Percentiles rank a stretch among this genome's conserved stretches.
phyloP scores from a whole-genome alignment of 306 rosid species.

The Rubus idaeus region DNA sequence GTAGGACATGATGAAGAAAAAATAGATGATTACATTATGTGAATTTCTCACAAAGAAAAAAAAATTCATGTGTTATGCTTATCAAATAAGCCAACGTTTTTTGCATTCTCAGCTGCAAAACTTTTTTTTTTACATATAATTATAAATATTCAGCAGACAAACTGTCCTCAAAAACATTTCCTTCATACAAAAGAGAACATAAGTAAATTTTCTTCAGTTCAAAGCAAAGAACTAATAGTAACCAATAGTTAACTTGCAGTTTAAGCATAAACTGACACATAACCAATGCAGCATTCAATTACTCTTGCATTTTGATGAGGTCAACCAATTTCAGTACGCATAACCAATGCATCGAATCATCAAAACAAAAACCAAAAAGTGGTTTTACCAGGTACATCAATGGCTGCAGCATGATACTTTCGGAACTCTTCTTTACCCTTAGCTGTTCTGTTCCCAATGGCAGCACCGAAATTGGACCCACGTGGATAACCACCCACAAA shows the following conservation, averaged over 20 bases:
- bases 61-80: too few species aligned
- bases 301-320: not conserved
- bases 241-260: not conserved
- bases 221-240: not conserved
- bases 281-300: not conserved
- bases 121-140: too few species aligned
- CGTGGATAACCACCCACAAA: constrained; percentile 95
- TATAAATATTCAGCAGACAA: too few species aligned
- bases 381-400: constrained; percentile 73
- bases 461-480: constrained; percentile 69
- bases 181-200: not conserved
- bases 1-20: too few species aligned
- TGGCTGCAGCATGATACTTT: constrained; percentile 77
- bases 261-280: not conserved
- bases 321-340: not conserved
- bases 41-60: too few species aligned
- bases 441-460: constrained; percentile 60
- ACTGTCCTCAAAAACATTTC: not conserved
- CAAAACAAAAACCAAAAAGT: not conserved
- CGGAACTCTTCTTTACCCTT: constrained; percentile 91
- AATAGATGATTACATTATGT: too few species aligned
- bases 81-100: too few species aligned
- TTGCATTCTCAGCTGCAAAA: too few species aligned
- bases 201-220: not conserved
- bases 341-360: not conserved